These are phyloP conservation scores for Teunomyces panamensis DNA, from an alignment of 805 yeast genomes.

Conservation along the genomic window DNA sequence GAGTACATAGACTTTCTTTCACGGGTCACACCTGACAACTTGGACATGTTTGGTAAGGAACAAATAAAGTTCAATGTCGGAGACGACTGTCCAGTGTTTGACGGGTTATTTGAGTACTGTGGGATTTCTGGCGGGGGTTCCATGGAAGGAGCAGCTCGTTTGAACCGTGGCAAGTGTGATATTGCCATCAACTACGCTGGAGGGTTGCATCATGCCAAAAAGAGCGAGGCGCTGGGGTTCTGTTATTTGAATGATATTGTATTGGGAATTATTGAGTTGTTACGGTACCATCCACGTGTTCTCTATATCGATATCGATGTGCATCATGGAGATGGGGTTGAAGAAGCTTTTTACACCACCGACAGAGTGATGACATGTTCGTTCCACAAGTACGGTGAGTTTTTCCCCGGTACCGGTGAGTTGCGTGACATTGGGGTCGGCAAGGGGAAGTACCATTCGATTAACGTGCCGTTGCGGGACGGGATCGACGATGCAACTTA, in stretches of 20 bases:
- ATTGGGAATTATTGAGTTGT: constrained; percentile 71
- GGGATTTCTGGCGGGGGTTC: constrained; percentile 86
- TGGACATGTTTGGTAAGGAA: constrained; percentile 83
- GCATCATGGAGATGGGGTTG: constrained; percentile 95
- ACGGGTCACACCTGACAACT: constrained; percentile 88
- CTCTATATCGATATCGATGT: constrained; percentile 86
- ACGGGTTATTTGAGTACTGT: constrained; percentile 73
- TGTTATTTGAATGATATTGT: constrained; percentile 91
- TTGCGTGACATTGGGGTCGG: constrained; percentile 82
- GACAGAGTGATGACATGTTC: constrained; percentile 90
- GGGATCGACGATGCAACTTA: constrained; percentile 92
- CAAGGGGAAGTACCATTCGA: constrained; percentile 76
- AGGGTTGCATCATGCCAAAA: constrained; percentile 90
- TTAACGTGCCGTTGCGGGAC: constrained; percentile 84
- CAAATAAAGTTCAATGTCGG: constrained; percentile 93
- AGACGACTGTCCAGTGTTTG: constrained; percentile 84
- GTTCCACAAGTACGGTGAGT: constrained; percentile 89
- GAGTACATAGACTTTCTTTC: constrained; percentile 92
- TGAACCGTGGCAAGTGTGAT: constrained; percentile 80
- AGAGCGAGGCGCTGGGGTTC: constrained; percentile 85
- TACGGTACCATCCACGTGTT: constrained; percentile 82
- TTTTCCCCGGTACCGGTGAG: constrained; percentile 92
- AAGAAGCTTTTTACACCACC: constrained; percentile 89
- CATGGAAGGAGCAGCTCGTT: constrained; percentile 83
- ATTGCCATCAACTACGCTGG: constrained; percentile 94